Evolutionary conservation across 164 flowering plant species (phyloP), one percentile per base, ranked within the genome.

Genomic region (Macadamia integrifolia): DNA sequence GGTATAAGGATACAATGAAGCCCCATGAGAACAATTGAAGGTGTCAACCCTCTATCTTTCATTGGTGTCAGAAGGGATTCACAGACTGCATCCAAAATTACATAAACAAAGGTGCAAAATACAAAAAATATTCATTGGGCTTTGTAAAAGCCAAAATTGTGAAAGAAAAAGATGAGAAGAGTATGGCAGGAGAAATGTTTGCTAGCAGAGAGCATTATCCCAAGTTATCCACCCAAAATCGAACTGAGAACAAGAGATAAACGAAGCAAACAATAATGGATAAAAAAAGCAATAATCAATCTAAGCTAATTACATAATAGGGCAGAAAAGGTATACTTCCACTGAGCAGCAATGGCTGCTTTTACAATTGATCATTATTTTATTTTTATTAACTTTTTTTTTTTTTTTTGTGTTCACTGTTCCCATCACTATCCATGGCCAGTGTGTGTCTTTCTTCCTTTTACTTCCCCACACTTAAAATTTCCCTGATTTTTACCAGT

Each of bases 181-280:
- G 79, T 70, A 78, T 71, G 85, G 82, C 72, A 77, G 77, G 73
- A 75, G 75, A 80, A 79, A 79, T 83, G 85, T 81, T 80, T 74
- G 81, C 76, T 76, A 62, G 79, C 75, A 64, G 11, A 63, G 61
- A 62, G 82, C 84, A 80, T 85, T 79, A 82, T 84, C 85, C 75
- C 73, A 2, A 35, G 40, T 5, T 66, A 66, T 58, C 71, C 71
- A 74, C 61, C 71, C 62, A 62, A 55, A 66, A 64, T 40, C 2
- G 66, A 17, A 64, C 60, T 62, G 65, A 6, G 52, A 59, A 57
- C 30, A 43, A 30, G 64, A 62, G 31, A 66, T 55, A 56, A 66
- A 56, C 2, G 49, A 68, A 48, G 15, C 7, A 23, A 13, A 56
- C 6, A 56, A 28, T 35, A 14, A 8, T 9, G 57, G 10, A 28